A percentile compares a stretch with the other conserved stretches of the same genome.
Conservation (phyloP, 108 stramenopile genomes). For the Aureococcus anophagefferens region DNA sequence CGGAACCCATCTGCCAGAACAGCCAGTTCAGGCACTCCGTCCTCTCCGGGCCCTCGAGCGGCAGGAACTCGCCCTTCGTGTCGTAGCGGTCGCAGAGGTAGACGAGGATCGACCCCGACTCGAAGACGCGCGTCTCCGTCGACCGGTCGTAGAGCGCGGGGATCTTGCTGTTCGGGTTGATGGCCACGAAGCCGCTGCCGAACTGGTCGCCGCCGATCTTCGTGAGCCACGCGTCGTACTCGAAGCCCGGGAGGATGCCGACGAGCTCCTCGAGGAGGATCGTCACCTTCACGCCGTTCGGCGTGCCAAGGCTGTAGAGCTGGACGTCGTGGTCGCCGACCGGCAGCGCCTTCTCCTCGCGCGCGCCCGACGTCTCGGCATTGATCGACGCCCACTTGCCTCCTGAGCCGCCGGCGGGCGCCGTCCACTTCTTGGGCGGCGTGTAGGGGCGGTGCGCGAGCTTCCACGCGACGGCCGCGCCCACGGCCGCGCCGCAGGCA, state of each 20-base stretch:
- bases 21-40: constrained; percentile 66
- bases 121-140: constrained; percentile 54
- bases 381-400: constrained; percentile 27
- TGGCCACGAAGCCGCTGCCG: constrained; percentile 55
- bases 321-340: constrained; percentile 58
- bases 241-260: constrained; percentile 31
- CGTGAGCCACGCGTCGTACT: constrained; percentile 64
- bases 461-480: no score
- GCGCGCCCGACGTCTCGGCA: no score
- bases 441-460: neutral
- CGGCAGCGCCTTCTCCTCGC: constrained; percentile 46
- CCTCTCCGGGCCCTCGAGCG: constrained; percentile 30
- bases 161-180: constrained; percentile 83
- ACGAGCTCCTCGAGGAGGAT: constrained; percentile 66
- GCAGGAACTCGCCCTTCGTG: constrained; percentile 46
- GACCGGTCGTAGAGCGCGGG: constrained; percentile 60
- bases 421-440: neutral
- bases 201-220: constrained; percentile 64
- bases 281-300: constrained; percentile 75
- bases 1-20: constrained; percentile 65
- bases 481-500: no score
- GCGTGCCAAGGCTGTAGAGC: constrained; percentile 67
- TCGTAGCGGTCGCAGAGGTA: constrained; percentile 61
- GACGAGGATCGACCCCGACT: constrained; percentile 61
- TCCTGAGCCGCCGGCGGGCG: neutral